Evolutionary conservation across 2,329 filamentous ascomycete genomes (phyloP), one percentile per base, ranked within the genome.

Genomic region (Amylocarpus encephaloides): DNA sequence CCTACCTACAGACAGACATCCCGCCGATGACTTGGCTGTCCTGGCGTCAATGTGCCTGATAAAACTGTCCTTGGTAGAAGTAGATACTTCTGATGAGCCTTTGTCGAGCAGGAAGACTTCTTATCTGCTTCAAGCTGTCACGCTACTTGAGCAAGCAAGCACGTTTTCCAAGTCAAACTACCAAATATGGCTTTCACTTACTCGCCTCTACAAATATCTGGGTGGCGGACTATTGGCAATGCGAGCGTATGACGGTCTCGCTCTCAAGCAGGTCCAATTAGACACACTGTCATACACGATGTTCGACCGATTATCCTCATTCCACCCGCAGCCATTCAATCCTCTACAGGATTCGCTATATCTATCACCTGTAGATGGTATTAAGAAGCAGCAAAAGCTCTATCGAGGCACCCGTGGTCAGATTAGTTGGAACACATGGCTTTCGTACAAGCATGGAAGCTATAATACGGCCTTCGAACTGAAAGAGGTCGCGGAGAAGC

Each of bases 181-280:
- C 45, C 65, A 70, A 46, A 68, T 69, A 13, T 61, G 66, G 6
- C 61, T 71, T 16, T 47, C 71, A 10, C 60, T 71, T 6, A 59
- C 68, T 18, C 64, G 68, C 32, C 38, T 70, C 40, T 70, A 70
- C 52, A 54, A 61, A 22, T 62, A 64, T 29, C 55, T 71, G 22
- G 69, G 69, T 5, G 66, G 65, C 51, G 63, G 65, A 9, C 65
- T 64, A 6, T 58, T 67, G 19, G 69, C 69, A 16, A 62, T 68
- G 59, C 60, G 64, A 46, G 58, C 64, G 40, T 71, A 69, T 45
- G 59, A 66, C 38, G 62, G 65, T 36, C 57, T 71, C 18, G 60
- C 60, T 38, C 60, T 70, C 44, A 71, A 71, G 47, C 66, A 70
- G 50, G 64, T 71, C 35, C 69, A 71, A 52, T 61, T 66, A 32